Evolutionary conservation across 306 rosid species (phyloP).

Genomic region (Lathyrus tuberosus): DNA sequence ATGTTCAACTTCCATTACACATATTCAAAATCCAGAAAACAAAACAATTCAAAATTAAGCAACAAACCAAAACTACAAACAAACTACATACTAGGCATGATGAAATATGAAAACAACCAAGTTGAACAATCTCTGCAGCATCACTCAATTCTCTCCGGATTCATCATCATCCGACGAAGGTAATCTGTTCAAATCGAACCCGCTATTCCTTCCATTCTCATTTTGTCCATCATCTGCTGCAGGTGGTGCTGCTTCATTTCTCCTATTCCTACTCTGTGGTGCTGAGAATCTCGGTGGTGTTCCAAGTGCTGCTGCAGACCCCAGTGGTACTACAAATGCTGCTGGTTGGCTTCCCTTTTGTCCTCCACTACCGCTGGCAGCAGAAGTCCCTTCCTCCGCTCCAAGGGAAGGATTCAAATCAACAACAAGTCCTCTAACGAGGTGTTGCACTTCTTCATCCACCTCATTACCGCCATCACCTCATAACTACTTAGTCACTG

Average conservation of each 20-base stretch:
- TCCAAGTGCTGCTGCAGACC: background rate
- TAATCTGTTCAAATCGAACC: background rate
- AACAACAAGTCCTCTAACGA: background rate
- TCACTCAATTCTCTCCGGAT: background rate
- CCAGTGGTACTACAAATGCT: too few species aligned
- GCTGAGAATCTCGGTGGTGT: too few species aligned
- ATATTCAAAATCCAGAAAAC: background rate
- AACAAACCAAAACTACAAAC: too few species aligned
- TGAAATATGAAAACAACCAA: background rate
- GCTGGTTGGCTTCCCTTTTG: background rate
- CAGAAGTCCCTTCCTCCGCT: background rate
- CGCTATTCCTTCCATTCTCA: background rate
- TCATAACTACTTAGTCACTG: too few species aligned
- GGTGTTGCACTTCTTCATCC: background rate
- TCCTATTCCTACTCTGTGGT: too few species aligned
- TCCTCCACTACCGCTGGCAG: background rate
- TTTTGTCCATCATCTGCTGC: background rate
- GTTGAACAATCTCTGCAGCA: background rate
- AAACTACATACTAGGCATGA: too few species aligned
- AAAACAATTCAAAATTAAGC: background rate
- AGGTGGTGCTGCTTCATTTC: background rate
- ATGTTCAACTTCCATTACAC: background rate
- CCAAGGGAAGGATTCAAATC: slow-evolving; percentile 21
- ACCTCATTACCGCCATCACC: slow-evolving; percentile 3
- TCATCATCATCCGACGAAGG: background rate